Base-by-base conservation (phyloP, 257 asterid species). In the Primulina tabacum region DNA sequence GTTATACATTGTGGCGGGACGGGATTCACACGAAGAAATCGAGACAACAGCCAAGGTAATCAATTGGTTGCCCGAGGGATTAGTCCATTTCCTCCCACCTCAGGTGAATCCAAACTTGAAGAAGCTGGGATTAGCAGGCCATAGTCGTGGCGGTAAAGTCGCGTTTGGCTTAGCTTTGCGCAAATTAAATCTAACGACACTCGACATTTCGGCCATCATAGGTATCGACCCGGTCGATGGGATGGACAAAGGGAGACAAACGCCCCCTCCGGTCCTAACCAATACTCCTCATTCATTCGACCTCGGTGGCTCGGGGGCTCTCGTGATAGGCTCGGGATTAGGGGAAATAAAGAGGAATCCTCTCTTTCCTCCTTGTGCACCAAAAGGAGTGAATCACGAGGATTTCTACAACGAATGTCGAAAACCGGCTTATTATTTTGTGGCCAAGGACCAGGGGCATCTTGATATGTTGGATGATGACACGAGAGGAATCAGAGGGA, bases 171-270 rank as follows among this genome's bases (percentile, higher is more conserved):
- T 85, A 9, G 84, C 90, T 30, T 84, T 88, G 30, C 47, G 35
- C 2, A 82, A 82, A 37, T n/a, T 73, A 64, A 67, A 38, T 57
- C 8, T 69, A 2, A 73, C 82, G 16, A 1, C 79, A 8, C 57
- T 80, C 9, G 85, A 80, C 40, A 76, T 90, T 62, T 90, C 97
- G 16, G 98, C 92, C 73, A 43, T 92, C 17, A 87, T 92, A 71
- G 98, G 98, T 17, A 76, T 92, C 16, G 97, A 88, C 66, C 98
- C 98, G 0, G 97, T 92, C 12, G 98, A 90, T 58, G 97, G 97
- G 26, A 83, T 75, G 86, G 93, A 73, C 37, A 69, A 57, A 29
- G 95, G 88, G 17, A 82, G 76, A 28, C 98, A 92, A 70, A 90
- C 96, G 2, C 87, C 90, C 0, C 97, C 97, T 0, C 92, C 90